Conservation (phyloP, 148 eudicot genomes). For the Nepenthes gracilis region DNA sequence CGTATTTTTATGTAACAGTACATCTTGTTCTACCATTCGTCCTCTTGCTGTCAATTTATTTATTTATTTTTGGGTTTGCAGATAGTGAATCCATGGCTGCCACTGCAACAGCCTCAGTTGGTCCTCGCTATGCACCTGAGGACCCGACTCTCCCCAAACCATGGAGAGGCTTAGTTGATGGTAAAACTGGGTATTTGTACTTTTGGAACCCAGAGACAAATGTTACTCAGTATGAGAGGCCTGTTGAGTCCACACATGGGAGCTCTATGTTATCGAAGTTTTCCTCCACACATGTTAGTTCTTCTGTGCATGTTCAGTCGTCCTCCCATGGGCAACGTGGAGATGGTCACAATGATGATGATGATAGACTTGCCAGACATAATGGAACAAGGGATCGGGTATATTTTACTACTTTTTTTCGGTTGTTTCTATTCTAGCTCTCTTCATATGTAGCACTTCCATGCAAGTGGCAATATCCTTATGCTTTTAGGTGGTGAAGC, state of each 20-base stretch:
- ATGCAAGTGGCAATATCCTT: too few relatives aligned
- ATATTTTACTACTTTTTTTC: neutral
- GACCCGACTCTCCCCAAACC: constrained; percentile 18
- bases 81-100: constrained; percentile 10
- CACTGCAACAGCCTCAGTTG: constrained; percentile 7
- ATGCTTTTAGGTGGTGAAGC: too few relatives aligned
- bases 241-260: constrained; percentile 4
- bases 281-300: constrained; percentile 7
- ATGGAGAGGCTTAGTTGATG: constrained; percentile 18
- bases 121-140: constrained; percentile 17
- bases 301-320: constrained; percentile 6
- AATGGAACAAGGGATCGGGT: constrained; percentile 6
- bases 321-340: neutral
- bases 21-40: too few relatives aligned
- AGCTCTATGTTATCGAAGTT: neutral
- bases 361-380: neutral
- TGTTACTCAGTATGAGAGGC: constrained; percentile 18
- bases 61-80: neutral
- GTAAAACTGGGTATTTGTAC: constrained; percentile 16
- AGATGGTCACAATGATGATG: constrained; percentile 1
- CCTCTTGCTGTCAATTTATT: too few relatives aligned
- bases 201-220: constrained; percentile 22
- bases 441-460: too few relatives aligned
- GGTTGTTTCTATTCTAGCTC: neutral
- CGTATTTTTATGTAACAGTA: too few relatives aligned